A percentile compares a stretch with the other conserved stretches of the same genome.
phyloP scores from a whole-genome alignment of 495 filamentous ascomycete genomes.

The Hyaloscypha bicolor region DNA sequence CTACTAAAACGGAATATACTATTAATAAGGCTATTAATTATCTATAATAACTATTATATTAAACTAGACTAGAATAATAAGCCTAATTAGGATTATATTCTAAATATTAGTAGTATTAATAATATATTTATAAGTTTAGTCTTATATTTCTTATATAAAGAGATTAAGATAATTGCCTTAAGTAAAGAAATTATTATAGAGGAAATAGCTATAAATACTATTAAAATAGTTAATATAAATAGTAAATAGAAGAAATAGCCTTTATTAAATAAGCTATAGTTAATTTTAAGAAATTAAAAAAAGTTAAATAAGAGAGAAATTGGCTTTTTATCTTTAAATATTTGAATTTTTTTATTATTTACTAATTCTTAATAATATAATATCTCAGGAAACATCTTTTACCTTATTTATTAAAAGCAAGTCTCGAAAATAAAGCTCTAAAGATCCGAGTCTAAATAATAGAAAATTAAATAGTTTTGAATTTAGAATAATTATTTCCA shows the following conservation, averaged over 20 bases:
- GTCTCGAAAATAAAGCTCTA: too few species aligned
- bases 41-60: slow-evolving; percentile 7
- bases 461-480: too few species aligned
- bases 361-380: too few species aligned
- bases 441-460: too few species aligned
- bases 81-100: slow-evolving; percentile 6
- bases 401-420: too few species aligned
- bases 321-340: too few species aligned
- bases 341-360: too few species aligned
- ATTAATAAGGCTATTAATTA: slow-evolving; percentile 13
- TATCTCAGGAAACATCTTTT: too few species aligned
- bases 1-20: slow-evolving; percentile 7
- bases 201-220: not conserved
- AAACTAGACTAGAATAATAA: slow-evolving; percentile 11
- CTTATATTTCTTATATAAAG: slow-evolving; percentile 1
- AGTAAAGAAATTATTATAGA: slow-evolving; percentile 9
- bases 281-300: too few species aligned
- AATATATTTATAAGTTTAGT: slow-evolving; percentile 11
- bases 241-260: not conserved
- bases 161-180: not conserved
- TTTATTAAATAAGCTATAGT: too few species aligned
- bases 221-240: slow-evolving; percentile 10
- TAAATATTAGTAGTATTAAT: not conserved
- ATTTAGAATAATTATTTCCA: too few species aligned
- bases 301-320: too few species aligned